Base-by-base conservation (phyloP, 169 alveolate species). In the Plasmodium coatneyi region DNA sequence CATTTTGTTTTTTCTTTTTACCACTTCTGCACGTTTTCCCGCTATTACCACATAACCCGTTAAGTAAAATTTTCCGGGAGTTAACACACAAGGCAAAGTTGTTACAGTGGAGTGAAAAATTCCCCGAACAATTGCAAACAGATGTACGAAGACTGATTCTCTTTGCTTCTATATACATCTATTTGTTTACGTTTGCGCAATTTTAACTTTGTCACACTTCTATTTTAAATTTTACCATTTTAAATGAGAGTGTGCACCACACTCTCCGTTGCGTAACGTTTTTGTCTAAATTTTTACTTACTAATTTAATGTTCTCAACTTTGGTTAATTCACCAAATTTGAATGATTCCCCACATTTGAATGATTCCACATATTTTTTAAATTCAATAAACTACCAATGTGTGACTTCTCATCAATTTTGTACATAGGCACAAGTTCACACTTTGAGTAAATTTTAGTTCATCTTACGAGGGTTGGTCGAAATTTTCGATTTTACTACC, bases 1-100 rank as follows among this genome's bases (percentile, higher is more conserved):
- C 76, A 60, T 60, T 60, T 60, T 60, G 76, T 60, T 60, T 16
- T 60, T 60, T 60, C 76, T 60, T 60, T 60, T 60, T 60, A 60
- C 76, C 76, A 19, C 34, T 9, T 12, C 76, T 25, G 16, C 76
- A 19, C 34, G 34, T 60, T 22, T 60, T 19, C 12, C 34, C 76
- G 14, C 34, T 60, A 22, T 60, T 60, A 60, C 76, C 34, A 22
- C 76, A 60, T 25, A 60, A 6, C 28, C 28, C 34, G 76, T 60
- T 60, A 60, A 60, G 76, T 16, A 19, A 60, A 60, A 60, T 60
- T 60, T 34, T 22, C 76, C 76, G 6, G 36, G 5, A 19, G 76
- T 60, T 34, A 60, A 22, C 76, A 25, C 28, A 22, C 34, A 60
- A 19, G 28, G 19, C 19, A 46, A 60, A 19, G 34, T 60, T 25